A percentile compares a stretch with the other conserved stretches of the same genome.
Conservation (phyloP, 2,329 filamentous ascomycete genomes). For the Neonectria faginata region DNA sequence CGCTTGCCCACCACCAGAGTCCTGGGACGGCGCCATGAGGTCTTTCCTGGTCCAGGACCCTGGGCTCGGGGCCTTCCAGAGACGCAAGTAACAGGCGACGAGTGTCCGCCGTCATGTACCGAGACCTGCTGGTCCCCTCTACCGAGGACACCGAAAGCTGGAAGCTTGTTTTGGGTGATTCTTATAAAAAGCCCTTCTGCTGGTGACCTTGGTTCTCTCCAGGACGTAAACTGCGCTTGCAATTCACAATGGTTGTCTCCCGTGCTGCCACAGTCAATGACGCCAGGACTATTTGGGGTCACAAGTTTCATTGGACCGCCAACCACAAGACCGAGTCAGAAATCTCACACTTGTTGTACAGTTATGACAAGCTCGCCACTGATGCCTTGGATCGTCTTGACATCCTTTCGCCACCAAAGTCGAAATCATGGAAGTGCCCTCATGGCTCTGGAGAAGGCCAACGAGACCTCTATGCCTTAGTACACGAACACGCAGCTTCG, state of each 20-base stretch:
- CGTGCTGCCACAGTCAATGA: slow-evolving; percentile 20
- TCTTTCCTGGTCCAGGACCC: slow-evolving; percentile 22
- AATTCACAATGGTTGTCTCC: slow-evolving; percentile 27
- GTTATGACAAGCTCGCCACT: slow-evolving; percentile 76
- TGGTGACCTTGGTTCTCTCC: neutral
- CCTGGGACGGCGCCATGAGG: slow-evolving; percentile 17
- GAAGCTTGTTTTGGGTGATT: neutral
- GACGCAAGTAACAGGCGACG: slow-evolving; percentile 9
- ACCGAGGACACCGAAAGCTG: neutral
- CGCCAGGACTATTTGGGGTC: slow-evolving; percentile 40
- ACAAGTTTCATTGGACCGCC: slow-evolving; percentile 76
- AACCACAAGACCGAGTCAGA: slow-evolving; percentile 72
- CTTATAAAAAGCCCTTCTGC: slow-evolving; percentile 13
- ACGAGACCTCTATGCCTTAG: slow-evolving; percentile 72
- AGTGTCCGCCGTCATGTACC: slow-evolving; percentile 27
- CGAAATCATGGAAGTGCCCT: slow-evolving; percentile 46
- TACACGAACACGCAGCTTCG: slow-evolving; percentile 67
- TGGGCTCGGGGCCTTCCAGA: slow-evolving; percentile 2
- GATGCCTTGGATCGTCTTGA: slow-evolving; percentile 74
- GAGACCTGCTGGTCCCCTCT: slow-evolving; percentile 29
- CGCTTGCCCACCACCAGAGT: slow-evolving; percentile 12
- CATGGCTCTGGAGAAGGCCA: slow-evolving; percentile 45
- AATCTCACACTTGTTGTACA: slow-evolving; percentile 69
- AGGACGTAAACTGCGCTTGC: slow-evolving; percentile 1
- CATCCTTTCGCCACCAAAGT: slow-evolving; percentile 59